Base-by-base conservation (phyloP, 352 stramenopile genomes). In the Plasmopara halstedii region DNA sequence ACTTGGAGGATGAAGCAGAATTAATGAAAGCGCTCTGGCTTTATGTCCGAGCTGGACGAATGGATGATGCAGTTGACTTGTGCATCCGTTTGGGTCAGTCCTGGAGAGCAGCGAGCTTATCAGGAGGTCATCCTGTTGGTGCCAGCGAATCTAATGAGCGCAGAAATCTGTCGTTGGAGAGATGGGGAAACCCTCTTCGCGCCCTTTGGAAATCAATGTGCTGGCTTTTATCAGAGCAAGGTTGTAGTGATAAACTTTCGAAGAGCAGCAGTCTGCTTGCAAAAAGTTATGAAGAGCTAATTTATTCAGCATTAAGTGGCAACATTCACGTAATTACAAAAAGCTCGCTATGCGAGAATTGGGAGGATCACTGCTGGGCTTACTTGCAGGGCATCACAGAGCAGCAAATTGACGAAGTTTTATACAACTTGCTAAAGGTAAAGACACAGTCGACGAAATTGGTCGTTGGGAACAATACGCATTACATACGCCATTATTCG, bases 331-430 rank as follows among this genome's bases (percentile, higher is more conserved):
- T 75, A 8, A 64, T 94, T 46, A 69, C 71, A 1, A 64, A 70
- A 35, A 89, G 74, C 14, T 57, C 68, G 34, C 37, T 88, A n/a
- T 90, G 77, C 21, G 75, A 83, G 38, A 86, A 34, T 23, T 94
- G 82, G 82, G 82, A 94, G 43, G 77, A 94, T 38, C 82, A 94
- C 44, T 86, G 79, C 46, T 94, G 82, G 82, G 79, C 77, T 15
- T 84, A 83, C 46, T 46, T 91, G 6, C 63, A 82, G 17, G 77
- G 66, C 4, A 81, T 86, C 26, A 80, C 64, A 2, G 77, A 88
- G 26, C 65, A 80, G 14, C 62, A 88, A 48, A 50, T 85, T n/a
- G 82, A 94, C 36, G 75, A 86, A 25, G 63, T 72, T 2, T 40
- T 91, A 18, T 64, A 71, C 44, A 81, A 83, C 27, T 50, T 91